A percentile compares a stretch with the other conserved stretches of the same genome.
Conservation (phyloP, 768 basidiomycete genomes). For the Strobilomyces dryophilus region DNA sequence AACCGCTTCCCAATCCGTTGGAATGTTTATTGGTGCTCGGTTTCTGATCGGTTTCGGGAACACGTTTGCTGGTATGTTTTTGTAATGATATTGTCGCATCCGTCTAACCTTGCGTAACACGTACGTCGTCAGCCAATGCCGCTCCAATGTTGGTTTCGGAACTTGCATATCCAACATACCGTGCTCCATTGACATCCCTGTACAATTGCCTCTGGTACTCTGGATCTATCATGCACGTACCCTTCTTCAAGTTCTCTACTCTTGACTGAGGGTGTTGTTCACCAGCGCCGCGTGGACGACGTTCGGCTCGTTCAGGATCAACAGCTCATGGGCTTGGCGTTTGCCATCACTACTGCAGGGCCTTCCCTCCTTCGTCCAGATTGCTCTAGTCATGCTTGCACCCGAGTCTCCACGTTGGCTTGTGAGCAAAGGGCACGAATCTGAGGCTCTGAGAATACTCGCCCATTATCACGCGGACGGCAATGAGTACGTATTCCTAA, state of each 20-base stretch:
- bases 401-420: slow-evolving; percentile 88
- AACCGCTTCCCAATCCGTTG: slow-evolving; percentile 62
- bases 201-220: slow-evolving; percentile 89
- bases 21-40: slow-evolving; percentile 80
- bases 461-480: slow-evolving; percentile 85
- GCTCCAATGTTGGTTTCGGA: slow-evolving; percentile 85
- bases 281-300: slow-evolving; percentile 75
- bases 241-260: not conserved
- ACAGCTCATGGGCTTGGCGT: slow-evolving; percentile 76
- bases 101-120: too few relatives aligned
- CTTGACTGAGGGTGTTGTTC: not conserved
- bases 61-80: slow-evolving; percentile 54
- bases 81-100: too few relatives aligned
- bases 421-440: slow-evolving; percentile 68
- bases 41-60: slow-evolving; percentile 77
- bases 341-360: slow-evolving; percentile 73
- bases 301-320: slow-evolving; percentile 73
- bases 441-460: slow-evolving; percentile 61
- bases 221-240: slow-evolving; percentile 66
- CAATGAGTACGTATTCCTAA: slow-evolving; percentile 45
- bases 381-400: slow-evolving; percentile 59
- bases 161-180: slow-evolving; percentile 80
- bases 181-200: slow-evolving; percentile 70
- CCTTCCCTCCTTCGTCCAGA: slow-evolving; percentile 63
- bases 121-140: slow-evolving; percentile 47